Evolutionary conservation across 139 green algal species (phyloP), one percentile per base, ranked within the genome.

Genomic region (Marvania coccoides): DNA sequence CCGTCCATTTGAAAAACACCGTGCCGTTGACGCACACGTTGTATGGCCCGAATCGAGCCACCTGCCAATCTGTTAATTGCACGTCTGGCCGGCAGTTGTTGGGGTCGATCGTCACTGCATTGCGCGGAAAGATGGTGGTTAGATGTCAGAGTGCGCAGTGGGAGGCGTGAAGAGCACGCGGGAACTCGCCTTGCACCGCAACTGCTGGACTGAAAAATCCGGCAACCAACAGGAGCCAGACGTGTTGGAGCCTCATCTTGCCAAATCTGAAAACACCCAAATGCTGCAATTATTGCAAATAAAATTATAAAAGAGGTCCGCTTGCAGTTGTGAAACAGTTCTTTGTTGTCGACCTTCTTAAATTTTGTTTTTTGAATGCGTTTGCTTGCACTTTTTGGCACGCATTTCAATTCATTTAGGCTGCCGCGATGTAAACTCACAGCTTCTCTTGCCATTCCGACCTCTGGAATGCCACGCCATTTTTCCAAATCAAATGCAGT

Each of bases 1-100:
- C 59, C 35, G 48, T 12, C 59, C 59, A 66, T 51, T 83, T 48
- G 39, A 66, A 66, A 12, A 10, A 39, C 0, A 66, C 59, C 7
- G 35, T 54, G 3, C 59, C 59, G 30, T 26, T 33, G 29, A 33
- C n/a, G 29, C 59, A 66, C 10, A 66, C 15, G 4, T 47, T 36
- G 34, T 54, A 54, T 58, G 59, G 59, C 8, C 59, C 59, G 39
- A 66, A 66, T 9, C 35, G n/a, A 13, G 38, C 40, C 15, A 53
- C 13, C 14, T 53, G 14, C 59, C 31, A 66, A 15, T 54, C 34
- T 12, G 23, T 4, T 54, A 54, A 8, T 40, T 66, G 26, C 6
- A 12, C 35, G 9, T 28, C 12, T 12, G 12, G 9, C 9, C 9
- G 9, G 12, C 48, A 59, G 9, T 59, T 59, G 9, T 59, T 29